Percentiles rank a stretch among this genome's conserved stretches.
Conservation (phyloP, 2,329 filamentous ascomycete species). For the Cladophialophora bantiana region DNA sequence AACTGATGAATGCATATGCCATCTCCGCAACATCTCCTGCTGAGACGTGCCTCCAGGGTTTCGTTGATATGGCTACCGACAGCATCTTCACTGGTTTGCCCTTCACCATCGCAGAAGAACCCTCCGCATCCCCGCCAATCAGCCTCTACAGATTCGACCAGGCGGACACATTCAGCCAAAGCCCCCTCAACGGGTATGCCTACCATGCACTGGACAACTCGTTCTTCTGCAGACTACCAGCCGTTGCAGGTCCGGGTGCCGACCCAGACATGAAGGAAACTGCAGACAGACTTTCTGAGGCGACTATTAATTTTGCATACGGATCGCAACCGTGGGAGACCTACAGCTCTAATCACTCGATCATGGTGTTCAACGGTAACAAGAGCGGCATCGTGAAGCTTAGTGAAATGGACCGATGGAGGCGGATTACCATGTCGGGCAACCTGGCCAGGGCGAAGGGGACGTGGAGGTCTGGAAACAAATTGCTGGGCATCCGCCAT, state of each 20-base stretch:
- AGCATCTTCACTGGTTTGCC: conserved; percentile 25
- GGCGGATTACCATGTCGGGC: conserved; percentile 16
- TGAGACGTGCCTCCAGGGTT: conserved; percentile 19
- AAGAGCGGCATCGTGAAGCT: conserved; percentile 13
- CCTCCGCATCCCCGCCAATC: conserved; percentile 13
- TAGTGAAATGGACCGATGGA: conserved; percentile 25
- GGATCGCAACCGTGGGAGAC: conserved; percentile 25
- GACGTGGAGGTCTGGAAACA: conserved; percentile 16
- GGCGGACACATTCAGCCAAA: conserved; percentile 22
- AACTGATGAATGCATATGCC: conserved; percentile 22
- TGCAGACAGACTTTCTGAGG: conserved; percentile 18
- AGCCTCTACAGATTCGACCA: conserved; percentile 29
- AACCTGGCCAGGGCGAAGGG: conserved; percentile 18
- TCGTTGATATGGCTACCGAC: conserved; percentile 26
- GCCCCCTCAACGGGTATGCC: conserved; percentile 24
- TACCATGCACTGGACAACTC: conserved; percentile 28
- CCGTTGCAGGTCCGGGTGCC: conserved; percentile 24
- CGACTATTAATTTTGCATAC: conserved; percentile 19
- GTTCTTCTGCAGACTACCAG: conserved; percentile 30
- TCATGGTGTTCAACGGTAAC: conserved; percentile 23
- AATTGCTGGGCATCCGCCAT: conserved; percentile 15
- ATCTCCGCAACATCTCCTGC: conserved; percentile 15
- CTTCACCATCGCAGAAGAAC: conserved; percentile 21
- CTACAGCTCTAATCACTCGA: conserved; percentile 5
- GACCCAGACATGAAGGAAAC: conserved; percentile 19